Evolutionary conservation across 2,329 filamentous ascomycete genomes (phyloP).

Genomic region (Dactylellina sp.): DNA sequence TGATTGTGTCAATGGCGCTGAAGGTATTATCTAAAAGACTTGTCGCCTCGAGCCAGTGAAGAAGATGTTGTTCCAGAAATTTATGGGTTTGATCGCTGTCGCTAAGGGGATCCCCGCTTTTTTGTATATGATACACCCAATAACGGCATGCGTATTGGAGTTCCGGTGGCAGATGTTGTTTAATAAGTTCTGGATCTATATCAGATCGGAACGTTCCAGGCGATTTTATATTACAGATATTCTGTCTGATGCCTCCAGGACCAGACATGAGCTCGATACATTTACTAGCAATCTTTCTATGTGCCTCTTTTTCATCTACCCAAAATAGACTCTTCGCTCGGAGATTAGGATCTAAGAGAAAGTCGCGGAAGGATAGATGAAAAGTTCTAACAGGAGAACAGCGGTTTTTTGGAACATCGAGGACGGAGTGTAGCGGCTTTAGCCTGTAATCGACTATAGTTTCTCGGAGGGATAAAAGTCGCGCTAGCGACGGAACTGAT

Average conservation of each 20-base stretch:
- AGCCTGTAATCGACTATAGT: constrained; percentile 7
- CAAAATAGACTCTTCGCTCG: constrained; percentile 17
- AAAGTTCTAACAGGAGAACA: constrained; percentile 22
- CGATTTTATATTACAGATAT: constrained; percentile 19
- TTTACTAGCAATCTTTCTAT: constrained; percentile 13
- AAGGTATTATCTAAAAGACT: constrained; percentile 3
- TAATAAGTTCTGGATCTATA: constrained; percentile 13
- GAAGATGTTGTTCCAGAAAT: constrained; percentile 7
- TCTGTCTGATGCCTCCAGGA: constrained; percentile 1
- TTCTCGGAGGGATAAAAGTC: constrained; percentile 18
- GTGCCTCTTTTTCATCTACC: constrained; percentile 26
- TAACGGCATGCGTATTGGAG: constrained; percentile 36
- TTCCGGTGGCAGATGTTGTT: constrained; percentile 9
- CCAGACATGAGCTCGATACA: constrained; percentile 26
- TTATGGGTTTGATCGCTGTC: constrained; percentile 2
- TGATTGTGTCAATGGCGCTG: no score
- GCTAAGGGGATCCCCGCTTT: not conserved
- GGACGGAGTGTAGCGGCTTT: constrained; percentile 19
- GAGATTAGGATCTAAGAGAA: constrained; percentile 21
- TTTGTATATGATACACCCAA: constrained; percentile 26
- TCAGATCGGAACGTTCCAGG: constrained; percentile 16
- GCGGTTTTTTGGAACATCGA: constrained; percentile 15
- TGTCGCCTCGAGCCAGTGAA: constrained; percentile 20
- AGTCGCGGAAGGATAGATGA: constrained; percentile 43
- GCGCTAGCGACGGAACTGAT: constrained; percentile 12